Evolutionary conservation across 768 basidiomycete genomes (phyloP).

Genomic region (Lactifluus rugatus): DNA sequence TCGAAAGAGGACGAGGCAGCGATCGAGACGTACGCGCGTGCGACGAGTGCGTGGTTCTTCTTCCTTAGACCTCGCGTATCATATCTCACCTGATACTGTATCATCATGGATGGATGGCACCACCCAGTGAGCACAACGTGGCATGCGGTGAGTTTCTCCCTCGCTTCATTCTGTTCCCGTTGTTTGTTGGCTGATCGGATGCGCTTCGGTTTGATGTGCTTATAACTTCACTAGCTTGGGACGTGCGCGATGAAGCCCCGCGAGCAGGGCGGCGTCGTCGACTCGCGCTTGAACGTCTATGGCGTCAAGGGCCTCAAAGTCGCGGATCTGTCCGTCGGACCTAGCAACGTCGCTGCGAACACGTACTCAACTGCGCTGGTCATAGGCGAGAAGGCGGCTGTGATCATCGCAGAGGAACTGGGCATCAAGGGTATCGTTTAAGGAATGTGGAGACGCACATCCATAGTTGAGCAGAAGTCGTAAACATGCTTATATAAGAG

Average conservation of each 20-base stretch:
- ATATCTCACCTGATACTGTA: no score
- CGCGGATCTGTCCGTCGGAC: conserved; percentile 35
- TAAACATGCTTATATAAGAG: neutral
- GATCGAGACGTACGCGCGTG: conserved; percentile 25
- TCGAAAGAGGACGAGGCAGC: conserved; percentile 29
- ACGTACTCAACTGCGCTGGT: conserved; percentile 36
- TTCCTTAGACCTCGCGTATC: neutral
- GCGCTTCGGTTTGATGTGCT: neutral
- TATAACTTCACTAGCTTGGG: conserved; percentile 35
- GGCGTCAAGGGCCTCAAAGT: conserved; percentile 50
- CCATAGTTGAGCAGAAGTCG: no score
- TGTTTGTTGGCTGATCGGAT: neutral
- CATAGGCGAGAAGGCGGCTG: conserved; percentile 53
- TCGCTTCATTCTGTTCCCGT: no score
- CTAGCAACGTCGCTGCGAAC: conserved; percentile 33
- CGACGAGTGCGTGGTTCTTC: neutral
- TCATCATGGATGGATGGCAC: neutral
- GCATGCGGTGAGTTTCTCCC: conserved; percentile 10
- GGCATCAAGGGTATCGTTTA: conserved; percentile 32
- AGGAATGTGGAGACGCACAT: no score
- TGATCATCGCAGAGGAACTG: conserved; percentile 48
- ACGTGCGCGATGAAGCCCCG: conserved; percentile 62
- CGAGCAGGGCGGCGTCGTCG: conserved; percentile 50
- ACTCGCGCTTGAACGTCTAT: conserved; percentile 53
- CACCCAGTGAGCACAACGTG: neutral